Evolutionary conservation across 1,284 basidiomycete species (phyloP), one percentile per base, ranked within the genome.

Genomic region (Kwoniella shivajii): DNA sequence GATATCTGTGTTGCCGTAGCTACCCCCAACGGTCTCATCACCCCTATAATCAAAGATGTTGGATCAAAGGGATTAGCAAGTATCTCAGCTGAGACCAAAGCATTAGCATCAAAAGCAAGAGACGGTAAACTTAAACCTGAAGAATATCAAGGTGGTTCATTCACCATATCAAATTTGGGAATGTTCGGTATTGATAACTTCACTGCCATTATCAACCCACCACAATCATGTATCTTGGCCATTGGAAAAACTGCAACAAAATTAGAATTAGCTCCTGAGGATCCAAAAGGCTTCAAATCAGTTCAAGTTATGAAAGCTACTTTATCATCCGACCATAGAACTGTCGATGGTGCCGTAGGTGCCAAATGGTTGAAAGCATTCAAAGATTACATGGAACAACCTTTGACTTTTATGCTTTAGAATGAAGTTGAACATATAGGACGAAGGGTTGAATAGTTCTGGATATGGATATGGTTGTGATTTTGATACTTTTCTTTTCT

Each of bases 161-260:
- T 99, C 82, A 99, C 96, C 54, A 92, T 99, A 77, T 99, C 96
- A 66, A 99, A 99, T 82, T 84, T 99, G 66, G 96, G 96, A 80
- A 99, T 99, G 96, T 96, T 85, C 74, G 95, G 92, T 67, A 85
- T 95, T 70, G 86, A 86, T 56, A 87, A 96, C 80, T 99, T 99
- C 80, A 98, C 94, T 20, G 96, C 96, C 49, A 99, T 99, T 81
- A 97, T 99, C 85, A 99, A 99, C 84, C 86, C 90, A 18, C 96
- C 96, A 34, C 96, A 99, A 80, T 90, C 90, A 60, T 97, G 93
- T 80, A 99, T 99, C 74, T 87, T 99, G 57, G 96, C 96, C 54
- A 86, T 99, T 65, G 94, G 96, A 41, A 84, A 87, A 26, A 93
- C 92, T n/a, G 84, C 87, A 75, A 83, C 89, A 26, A 89, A 88